Evolutionary conservation across 768 basidiomycete species (phyloP).

Genomic region (Suillus sp.): DNA sequence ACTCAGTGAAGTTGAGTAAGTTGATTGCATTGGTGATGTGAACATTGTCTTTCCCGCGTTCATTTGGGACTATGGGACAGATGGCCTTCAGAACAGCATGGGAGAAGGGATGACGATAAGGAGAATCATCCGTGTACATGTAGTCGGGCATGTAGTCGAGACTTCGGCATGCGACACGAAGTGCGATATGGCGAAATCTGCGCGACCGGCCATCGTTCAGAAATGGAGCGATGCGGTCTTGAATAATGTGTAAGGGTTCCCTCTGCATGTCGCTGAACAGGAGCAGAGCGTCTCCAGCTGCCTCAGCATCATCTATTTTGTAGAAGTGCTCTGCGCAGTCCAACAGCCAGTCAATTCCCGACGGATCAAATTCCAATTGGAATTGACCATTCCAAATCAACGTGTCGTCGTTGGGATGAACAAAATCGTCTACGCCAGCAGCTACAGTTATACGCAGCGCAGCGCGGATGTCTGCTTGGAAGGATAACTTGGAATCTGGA

Average conservation of each 20-base stretch:
- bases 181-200: not conserved
- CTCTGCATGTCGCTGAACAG: not conserved
- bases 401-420: not conserved
- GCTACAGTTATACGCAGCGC: constrained; percentile 1
- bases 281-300: not conserved
- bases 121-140: too few relatives aligned
- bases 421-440: not conserved
- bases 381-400: not conserved
- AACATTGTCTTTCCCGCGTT: not conserved
- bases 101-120: not conserved
- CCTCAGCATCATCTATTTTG: not conserved
- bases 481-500: not conserved
- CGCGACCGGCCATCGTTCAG: not conserved
- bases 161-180: not conserved
- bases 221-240: not conserved
- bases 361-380: not conserved
- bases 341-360: not conserved
- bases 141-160: too few relatives aligned
- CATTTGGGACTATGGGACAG: not conserved
- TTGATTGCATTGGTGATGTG: not conserved
- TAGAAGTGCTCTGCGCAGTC: not conserved
- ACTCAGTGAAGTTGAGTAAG: not conserved
- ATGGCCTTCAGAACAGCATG: not conserved
- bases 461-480: not conserved
- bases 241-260: not conserved